Evolutionary conservation across 2,329 filamentous ascomycete species (phyloP), one percentile per base, ranked within the genome.

Genomic region (Tolypocladium endophyticum): DNA sequence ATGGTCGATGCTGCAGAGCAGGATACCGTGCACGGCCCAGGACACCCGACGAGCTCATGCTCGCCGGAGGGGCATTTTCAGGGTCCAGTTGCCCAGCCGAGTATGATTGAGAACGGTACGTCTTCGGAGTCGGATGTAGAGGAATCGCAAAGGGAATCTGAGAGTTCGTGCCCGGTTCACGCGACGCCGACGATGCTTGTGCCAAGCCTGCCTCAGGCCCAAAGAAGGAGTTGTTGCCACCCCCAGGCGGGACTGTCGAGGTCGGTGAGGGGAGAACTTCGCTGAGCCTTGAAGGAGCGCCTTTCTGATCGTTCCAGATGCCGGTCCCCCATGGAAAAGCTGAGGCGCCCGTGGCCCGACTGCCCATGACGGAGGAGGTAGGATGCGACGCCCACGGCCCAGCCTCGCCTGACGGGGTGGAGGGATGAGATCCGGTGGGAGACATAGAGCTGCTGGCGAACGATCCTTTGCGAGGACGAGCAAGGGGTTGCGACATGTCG

Each of bases 31-130:
- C 74, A 55, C 83, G 78, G n/a, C 80, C 77, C 16, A 84, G 71
- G 28, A 80, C 74, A 4, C 81, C 73, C 4, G 81, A 76, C 3
- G 79, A 71, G 59, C 73, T 76, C 71, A 80, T 74, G 2, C 73
- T 67, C 33, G 76, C 65, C 4, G 73, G 68, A 18, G 75, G 67
- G 3, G 74, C 68, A 1, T 74, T 74, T 61, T 93, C 89, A 1
- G 87, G 82, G 58, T 96, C 92, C 62, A 92, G 79, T 71, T 97
- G 92, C 5, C 92, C 92, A 55, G 96, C 93, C 0, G 93, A 97
- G 73, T 97, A 97, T 5, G 94, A 97, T 73, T 97, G 91, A 7
- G 94, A 99, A 52, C 94, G 87, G 67, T 96, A 94, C 1, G 90
- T 92, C 73, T 97, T 97, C 1, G 90, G 90, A 0, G 90, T 94